Evolutionary conservation across 768 basidiomycete genomes (phyloP).

Genomic region (Chiua virens): DNA sequence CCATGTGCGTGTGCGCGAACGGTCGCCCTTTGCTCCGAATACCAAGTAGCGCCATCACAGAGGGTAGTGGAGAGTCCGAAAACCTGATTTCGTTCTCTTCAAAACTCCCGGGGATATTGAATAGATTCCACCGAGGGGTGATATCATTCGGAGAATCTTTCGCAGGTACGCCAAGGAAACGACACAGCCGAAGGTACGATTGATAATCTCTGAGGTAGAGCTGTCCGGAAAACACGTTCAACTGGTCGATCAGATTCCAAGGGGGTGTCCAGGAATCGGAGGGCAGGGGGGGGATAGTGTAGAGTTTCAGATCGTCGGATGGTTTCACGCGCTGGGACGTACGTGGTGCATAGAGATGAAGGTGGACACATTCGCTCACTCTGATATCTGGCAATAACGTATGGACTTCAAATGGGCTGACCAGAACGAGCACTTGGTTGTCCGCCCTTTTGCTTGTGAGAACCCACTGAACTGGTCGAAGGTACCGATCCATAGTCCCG

Average conservation of each 20-base stretch:
- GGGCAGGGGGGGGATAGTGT: conserved; percentile 3
- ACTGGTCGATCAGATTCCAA: no score
- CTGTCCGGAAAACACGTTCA: no score
- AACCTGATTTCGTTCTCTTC: conserved; percentile 22
- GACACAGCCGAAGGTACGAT: conserved; percentile 20
- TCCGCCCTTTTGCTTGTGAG: conserved; percentile 1
- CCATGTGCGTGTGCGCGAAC: conserved; percentile 38
- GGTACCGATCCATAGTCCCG: conserved; percentile 6
- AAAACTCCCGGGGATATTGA: neutral
- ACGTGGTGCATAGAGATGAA: conserved; percentile 41
- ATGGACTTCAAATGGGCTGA: conserved; percentile 38
- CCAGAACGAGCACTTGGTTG: conserved; percentile 22
- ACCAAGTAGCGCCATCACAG: conserved; percentile 14
- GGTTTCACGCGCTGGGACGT: conserved; percentile 33
- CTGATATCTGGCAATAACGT: conserved; percentile 35
- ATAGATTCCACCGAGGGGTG: no score
- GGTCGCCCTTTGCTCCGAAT: conserved; percentile 38
- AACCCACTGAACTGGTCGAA: conserved; percentile 26
- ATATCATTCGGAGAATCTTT: no score
- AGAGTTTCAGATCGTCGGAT: conserved; percentile 31
- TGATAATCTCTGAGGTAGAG: no score
- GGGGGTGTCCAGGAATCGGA: neutral
- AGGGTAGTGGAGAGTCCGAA: conserved; percentile 31
- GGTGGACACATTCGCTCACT: no score
- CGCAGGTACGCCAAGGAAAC: conserved; percentile 19